Conservation (phyloP, 2,329 filamentous ascomycete genomes). For the Colletotrichum eleusines region DNA sequence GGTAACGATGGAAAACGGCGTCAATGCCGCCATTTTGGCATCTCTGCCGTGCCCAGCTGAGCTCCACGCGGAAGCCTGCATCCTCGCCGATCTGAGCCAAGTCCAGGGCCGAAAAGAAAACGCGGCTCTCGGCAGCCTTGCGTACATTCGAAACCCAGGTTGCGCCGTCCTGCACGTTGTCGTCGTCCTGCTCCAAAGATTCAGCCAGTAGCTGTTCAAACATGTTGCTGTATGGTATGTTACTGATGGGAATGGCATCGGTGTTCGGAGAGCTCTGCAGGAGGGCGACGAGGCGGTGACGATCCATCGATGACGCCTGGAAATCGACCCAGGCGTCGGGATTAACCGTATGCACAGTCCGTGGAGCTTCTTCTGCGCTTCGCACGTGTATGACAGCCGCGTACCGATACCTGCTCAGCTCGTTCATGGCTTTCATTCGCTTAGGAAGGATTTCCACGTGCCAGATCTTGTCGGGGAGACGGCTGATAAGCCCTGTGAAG, state of each 20-base stretch:
- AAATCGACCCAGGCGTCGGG: constrained; percentile 16
- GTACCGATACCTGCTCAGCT: constrained; percentile 48
- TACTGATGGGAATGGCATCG: constrained; percentile 41
- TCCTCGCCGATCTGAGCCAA: constrained; percentile 45
- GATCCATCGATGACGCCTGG: background rate
- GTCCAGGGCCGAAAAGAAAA: constrained; percentile 40
- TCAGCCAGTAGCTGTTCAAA: constrained; percentile 43
- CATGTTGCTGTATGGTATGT: constrained; percentile 48
- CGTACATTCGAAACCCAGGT: background rate
- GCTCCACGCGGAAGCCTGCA: constrained; percentile 60
- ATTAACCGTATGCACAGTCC: constrained; percentile 36
- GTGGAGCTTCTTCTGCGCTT: background rate
- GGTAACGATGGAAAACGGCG: constrained; percentile 52
- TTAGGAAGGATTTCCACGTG: constrained; percentile 50
- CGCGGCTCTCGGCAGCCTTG: constrained; percentile 1
- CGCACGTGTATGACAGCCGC: constrained; percentile 45
- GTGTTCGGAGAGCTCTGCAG: constrained; percentile 31
- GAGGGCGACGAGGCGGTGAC: background rate
- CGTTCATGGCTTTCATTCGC: constrained; percentile 47
- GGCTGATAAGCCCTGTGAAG: constrained; percentile 42
- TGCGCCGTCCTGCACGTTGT: background rate
- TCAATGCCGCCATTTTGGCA: constrained; percentile 46
- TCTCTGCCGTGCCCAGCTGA: constrained; percentile 57
- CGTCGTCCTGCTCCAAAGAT: background rate
- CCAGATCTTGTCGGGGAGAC: constrained; percentile 39